phyloP scores from a whole-genome alignment of 306 rosid species.

The Senna siamea region DNA sequence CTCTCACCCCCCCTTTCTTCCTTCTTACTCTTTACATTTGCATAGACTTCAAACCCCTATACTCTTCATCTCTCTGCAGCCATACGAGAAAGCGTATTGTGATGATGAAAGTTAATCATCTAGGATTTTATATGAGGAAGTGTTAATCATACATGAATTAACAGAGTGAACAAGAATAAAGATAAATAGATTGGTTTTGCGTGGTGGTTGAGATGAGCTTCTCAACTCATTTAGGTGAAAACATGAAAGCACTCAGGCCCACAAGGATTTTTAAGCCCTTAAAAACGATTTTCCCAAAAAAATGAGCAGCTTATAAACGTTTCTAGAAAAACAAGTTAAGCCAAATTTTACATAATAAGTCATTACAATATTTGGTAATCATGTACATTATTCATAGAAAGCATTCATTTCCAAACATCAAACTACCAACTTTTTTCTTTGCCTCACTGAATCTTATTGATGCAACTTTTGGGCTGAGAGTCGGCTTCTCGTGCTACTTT shows the following conservation, averaged over 20 bases:
- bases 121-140: background rate
- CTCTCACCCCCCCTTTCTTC: constrained; percentile 21
- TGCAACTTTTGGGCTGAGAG: constrained; percentile 18
- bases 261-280: constrained; percentile 12
- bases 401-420: background rate
- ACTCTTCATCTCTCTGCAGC: background rate
- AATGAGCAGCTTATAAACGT: background rate
- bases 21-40: constrained; percentile 36
- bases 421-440: background rate
- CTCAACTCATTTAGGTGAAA: constrained; percentile 33
- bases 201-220: constrained; percentile 29
- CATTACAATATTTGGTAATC: no score
- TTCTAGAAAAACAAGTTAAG: background rate
- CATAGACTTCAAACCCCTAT: constrained; percentile 21
- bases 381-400: background rate
- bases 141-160: background rate
- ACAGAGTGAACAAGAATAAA: constrained; percentile 10
- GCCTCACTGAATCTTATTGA: background rate
- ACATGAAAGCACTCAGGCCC: constrained; percentile 13
- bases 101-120: background rate
- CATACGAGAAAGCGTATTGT: background rate
- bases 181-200: constrained; percentile 26
- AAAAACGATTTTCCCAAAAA: background rate
- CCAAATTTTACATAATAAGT: background rate
- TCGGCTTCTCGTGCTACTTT: constrained; percentile 13